Base-by-base conservation (phyloP, 441 rosid genomes). In the Populus tomentosa region DNA sequence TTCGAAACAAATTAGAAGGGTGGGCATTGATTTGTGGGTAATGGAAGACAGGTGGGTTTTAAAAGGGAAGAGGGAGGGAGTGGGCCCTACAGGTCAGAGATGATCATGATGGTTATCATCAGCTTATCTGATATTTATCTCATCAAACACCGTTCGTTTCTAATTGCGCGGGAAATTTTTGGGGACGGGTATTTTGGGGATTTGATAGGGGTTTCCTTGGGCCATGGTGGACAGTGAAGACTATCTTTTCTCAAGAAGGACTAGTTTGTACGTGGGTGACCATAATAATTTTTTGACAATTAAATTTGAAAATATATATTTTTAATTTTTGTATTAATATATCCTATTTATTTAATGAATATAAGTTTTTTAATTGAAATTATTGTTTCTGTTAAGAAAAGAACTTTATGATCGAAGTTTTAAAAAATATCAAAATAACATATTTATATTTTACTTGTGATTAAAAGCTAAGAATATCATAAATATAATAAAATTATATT, bases 31-130 rank as follows among this genome's bases (percentile, higher is more conserved):
- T 85, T 84, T 78, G 81, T 84, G 90, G 78, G 85, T 81, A 87
- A 89, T 90, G 97, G 95, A 85, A 77, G 89, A 88, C 97, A 90
- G 94, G 72, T 73, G 79, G 89, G 81, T 76, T 80, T 82, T 78
- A 61, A 46, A 80, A 80, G 80, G 85, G 36, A 84, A 21, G 35
- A n/a, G 7, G 81, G 38, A 63, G 64, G 33, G 11, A 11, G 76
- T 78, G 76, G 88, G 90, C 18, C 86, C 89, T 40, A 42, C 40
- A 70, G 33, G 28, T 23, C 79, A 69, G 67, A 23, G 79, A 35
- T 73, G 26, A 75, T 46, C 83, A 71, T 75, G 75, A 32, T 28
- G 72, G 68, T 69, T 38, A 66, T 69, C 77, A 77, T 80, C 84
- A 53, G 69, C 79, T 35, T n/a, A 7, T 33, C 35, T 68, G 20